Evolutionary conservation across 345 rosid species (phyloP).

Genomic region (Pistacia vera): DNA sequence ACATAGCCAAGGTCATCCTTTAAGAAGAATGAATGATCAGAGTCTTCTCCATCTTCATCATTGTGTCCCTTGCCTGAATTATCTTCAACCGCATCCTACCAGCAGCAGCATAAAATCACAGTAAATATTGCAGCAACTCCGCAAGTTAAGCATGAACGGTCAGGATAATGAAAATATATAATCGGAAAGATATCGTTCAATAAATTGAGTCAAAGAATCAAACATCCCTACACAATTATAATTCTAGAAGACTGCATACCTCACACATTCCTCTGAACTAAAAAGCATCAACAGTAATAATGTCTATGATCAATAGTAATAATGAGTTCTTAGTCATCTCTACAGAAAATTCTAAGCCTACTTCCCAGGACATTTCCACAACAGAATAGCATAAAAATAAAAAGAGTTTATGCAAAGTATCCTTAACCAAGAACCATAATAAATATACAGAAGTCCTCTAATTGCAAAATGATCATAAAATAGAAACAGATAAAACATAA

Average conservation of each 20-base stretch:
- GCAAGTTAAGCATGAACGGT: slow-evolving; percentile 1
- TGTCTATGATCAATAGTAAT: background rate
- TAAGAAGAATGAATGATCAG: slow-evolving; percentile 77
- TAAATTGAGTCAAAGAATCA: background rate
- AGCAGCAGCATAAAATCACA: slow-evolving; percentile 20
- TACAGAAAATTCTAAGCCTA: background rate
- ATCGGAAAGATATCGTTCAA: background rate
- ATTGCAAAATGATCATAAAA: slow-evolving; percentile 3
- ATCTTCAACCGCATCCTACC: slow-evolving; percentile 53
- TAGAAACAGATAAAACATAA: background rate
- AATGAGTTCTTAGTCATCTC: slow-evolving; percentile 12
- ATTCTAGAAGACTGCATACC: background rate
- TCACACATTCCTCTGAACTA: background rate
- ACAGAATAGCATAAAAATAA: background rate
- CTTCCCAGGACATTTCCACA: background rate
- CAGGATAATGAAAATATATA: background rate
- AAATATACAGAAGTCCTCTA: background rate
- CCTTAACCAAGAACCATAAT: background rate
- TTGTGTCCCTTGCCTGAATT: slow-evolving; percentile 42
- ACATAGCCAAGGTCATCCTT: slow-evolving; percentile 93
- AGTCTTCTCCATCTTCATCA: slow-evolving; percentile 53
- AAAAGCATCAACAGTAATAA: background rate
- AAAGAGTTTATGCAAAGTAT: background rate
- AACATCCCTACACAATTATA: background rate
- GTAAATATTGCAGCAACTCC: slow-evolving; percentile 6